Evolutionary conservation across 148 eudicot species (phyloP), one percentile per base, ranked within the genome.

Genomic region (Talinum fruticosum): DNA sequence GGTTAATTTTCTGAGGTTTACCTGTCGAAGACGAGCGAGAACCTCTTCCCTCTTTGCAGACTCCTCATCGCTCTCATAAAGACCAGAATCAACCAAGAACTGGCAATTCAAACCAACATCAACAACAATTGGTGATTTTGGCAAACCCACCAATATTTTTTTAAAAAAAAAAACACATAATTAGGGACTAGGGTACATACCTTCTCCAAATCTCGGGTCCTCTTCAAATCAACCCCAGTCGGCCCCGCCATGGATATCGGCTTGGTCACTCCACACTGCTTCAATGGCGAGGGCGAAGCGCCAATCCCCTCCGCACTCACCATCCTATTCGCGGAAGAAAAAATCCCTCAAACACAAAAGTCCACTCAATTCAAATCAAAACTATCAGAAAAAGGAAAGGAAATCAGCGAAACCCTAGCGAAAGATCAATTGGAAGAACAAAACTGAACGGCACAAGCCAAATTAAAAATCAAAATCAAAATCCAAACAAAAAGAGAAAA

Each of bases 11-110:
- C 32, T 10, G 0, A 26, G 47, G 32, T 15, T 28, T 86, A 90
- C 98, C 93, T 90, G 76, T 72, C 86, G 86, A 61, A 94, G 91
- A 53, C 88, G 89, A 53, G 54, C 80, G 72, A 94, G 89, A 87
- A 94, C 93, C 45, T 76, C 84, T 68, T 87, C 90, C 76, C 96
- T 86, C 87, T 86, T 92, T 13, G 81, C 81, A 68, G 86, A 79
- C 78, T 89, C 97, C 69, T 88, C 93, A 2, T 86, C 69, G 79
- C 87, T 90, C 65, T 94, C 98, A 64, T 94, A 87, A 0, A 94
- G 81, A 69, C 88, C 92, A 33, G 87, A 79, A 32, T 88, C 85
- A 23, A 82, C 85, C 97, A 94, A 77, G 85, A 87, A 89, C 98
- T 94, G 73, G 10, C 41, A 66, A 78, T 23, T 69, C 53, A 66